Percentiles rank a stretch among this genome's conserved stretches.
These are phyloP conservation scores for Botrytis galanthina DNA, from an alignment of 2,329 filamentous ascomycete species.

Conservation along the genomic window DNA sequence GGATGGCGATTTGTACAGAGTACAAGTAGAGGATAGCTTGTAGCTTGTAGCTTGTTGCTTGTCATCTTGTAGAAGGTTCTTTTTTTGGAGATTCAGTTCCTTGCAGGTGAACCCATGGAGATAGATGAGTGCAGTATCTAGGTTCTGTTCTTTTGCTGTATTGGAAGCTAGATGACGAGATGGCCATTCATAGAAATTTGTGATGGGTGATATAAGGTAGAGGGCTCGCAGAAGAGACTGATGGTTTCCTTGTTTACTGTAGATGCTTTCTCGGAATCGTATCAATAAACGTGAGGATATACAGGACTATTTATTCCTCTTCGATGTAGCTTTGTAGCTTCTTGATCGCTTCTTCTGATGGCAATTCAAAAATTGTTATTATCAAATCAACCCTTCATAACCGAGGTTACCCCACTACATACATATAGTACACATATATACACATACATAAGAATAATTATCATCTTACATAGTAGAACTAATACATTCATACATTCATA, in stretches of 20 bases:
- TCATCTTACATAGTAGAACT: background rate
- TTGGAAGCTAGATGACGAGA: background rate
- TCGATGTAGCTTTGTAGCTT: background rate
- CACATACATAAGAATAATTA: background rate
- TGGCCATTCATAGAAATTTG: background rate
- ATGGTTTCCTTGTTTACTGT: background rate
- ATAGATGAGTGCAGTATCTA: background rate
- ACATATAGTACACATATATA: background rate
- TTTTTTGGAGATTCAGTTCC: conserved; percentile 3
- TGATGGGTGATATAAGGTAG: background rate
- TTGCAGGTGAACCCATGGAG: conserved; percentile 8
- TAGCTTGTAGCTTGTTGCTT: too few species aligned
- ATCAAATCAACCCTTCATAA: background rate
- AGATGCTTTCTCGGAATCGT: background rate
- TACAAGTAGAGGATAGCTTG: too few species aligned
- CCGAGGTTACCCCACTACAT: conserved; percentile 3
- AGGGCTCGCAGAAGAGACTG: background rate
- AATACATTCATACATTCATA: background rate
- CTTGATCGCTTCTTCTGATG: background rate
- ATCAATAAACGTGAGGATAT: background rate
- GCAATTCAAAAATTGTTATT: background rate
- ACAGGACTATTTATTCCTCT: background rate
- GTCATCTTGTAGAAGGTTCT: background rate
- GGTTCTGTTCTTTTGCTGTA: background rate
- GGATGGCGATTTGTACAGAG: background rate